A percentile compares a stretch with the other conserved stretches of the same genome.
phyloP scores from a whole-genome alignment of 345 rosid species.

The Sonneratia caseolaris region DNA sequence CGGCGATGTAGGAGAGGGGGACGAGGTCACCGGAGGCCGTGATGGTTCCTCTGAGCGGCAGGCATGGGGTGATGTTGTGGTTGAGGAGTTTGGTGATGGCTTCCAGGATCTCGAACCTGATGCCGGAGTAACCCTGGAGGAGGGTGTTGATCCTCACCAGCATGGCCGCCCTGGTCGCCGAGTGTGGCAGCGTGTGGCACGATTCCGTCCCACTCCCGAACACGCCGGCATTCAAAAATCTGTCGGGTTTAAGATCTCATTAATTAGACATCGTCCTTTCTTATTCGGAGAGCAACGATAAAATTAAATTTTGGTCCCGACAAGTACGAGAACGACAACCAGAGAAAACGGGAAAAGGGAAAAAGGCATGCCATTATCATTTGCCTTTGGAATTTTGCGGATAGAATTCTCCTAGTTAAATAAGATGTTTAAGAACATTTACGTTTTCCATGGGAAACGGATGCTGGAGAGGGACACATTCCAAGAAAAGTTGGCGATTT shows the following conservation, averaged over 20 bases:
- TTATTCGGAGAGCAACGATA: too few relatives aligned
- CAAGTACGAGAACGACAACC: too few relatives aligned
- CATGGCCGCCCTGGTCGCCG: slow-evolving; percentile 25
- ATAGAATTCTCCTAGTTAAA: too few relatives aligned
- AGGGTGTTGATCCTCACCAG: slow-evolving; percentile 28
- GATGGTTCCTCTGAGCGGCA: slow-evolving; percentile 1
- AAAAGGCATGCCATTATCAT: too few relatives aligned
- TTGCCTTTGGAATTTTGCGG: too few relatives aligned
- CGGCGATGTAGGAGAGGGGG: not conserved
- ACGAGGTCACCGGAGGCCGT: slow-evolving; percentile 1
- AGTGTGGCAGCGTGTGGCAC: slow-evolving; percentile 19
- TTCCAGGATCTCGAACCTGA: slow-evolving; percentile 3
- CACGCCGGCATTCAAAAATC: slow-evolving; percentile 26
- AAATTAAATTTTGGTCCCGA: too few relatives aligned
- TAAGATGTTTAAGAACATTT: not conserved
- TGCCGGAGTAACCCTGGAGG: slow-evolving; percentile 24
- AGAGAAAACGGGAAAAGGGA: too few relatives aligned
- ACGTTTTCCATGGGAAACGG: not conserved
- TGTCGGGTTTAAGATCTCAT: not conserved
- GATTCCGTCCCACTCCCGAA: slow-evolving; percentile 22
- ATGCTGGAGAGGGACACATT: not conserved
- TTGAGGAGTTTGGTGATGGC: slow-evolving; percentile 1
- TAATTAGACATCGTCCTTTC: not conserved
- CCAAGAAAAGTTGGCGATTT: not conserved
- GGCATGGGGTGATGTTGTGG: slow-evolving; percentile 3